Evolutionary conservation across 2,329 filamentous ascomycete species (phyloP), one percentile per base, ranked within the genome.

Genomic region (Domatiomyces globalis): DNA sequence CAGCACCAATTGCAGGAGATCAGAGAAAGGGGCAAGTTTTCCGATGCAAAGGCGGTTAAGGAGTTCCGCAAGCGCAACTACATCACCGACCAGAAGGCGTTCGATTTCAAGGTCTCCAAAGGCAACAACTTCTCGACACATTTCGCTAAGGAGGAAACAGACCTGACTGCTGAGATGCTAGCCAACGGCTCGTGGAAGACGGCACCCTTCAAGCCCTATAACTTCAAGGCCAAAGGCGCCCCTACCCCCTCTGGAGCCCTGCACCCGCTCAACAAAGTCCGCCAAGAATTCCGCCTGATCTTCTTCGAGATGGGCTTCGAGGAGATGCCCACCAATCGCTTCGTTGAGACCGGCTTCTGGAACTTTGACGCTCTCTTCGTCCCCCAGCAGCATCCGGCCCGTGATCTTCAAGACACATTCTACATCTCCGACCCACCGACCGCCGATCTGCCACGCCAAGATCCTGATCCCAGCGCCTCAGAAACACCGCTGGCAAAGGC

Each of bases 271-370:
- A 95, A 88, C 73, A 96, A 96, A 75, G 90, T 96, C 62, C 84
- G 92, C 61, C 80, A 87, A 62, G 92, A 96, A 71, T 95, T 98
- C 78, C 78, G 92, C 53, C 85, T 92, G 65, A 95, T 98, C 66
- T 98, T 98, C 81, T 96, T 98, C 71, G 88, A 95, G 67, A 94
- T 95, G 83, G 92, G 90, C 49, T 98, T 96, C 73, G 83, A 90
- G 63, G 92, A 98, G 74, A 96, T 98, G 92, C 86, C 89, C 12
- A 95, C 90, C 48, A 84, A 85, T 71, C 81, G 86, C 67, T 95
- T 83, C 66, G 89, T 96, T 56, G 92, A 98, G 72, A 90, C 89
- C 10, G 89, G 90, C 46, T 95, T 96, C 81, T 98, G 92, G 88
- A 96, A 96, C 71, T 96, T 96, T 69, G 90, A 96, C 65, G 82